Evolutionary conservation across 2,329 filamentous ascomycete species (phyloP).

Genomic region (Grosmannia huntii): DNA sequence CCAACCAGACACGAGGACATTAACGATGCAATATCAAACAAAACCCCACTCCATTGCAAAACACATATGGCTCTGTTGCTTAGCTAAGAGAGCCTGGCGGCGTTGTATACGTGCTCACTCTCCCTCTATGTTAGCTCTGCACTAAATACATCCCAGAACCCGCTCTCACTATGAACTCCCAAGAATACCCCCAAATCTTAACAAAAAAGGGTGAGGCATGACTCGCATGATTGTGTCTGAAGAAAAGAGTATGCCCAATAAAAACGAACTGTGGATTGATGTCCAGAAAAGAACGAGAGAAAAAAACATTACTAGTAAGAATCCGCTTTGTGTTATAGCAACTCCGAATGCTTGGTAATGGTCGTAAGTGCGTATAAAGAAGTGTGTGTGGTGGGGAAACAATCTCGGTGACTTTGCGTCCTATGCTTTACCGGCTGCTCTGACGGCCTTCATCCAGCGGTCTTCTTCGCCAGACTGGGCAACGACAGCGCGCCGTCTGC

Average conservation of each 20-base stretch:
- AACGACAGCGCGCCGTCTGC: slow-evolving; percentile 20
- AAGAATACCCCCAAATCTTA: background rate
- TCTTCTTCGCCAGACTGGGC: slow-evolving; percentile 35
- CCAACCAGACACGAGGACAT: too few species aligned
- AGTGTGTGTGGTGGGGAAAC: background rate
- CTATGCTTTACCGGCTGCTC: slow-evolving; percentile 20
- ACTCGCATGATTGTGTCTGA: background rate
- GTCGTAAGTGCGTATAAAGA: background rate
- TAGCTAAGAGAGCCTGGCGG: background rate
- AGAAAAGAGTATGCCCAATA: slow-evolving; percentile 2
- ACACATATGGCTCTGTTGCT: too few species aligned
- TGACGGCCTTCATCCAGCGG: slow-evolving; percentile 28
- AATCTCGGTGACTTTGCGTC: background rate
- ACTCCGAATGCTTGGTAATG: background rate
- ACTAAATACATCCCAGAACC: background rate
- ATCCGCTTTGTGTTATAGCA: background rate
- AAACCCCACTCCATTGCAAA: too few species aligned
- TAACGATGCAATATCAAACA: too few species aligned
- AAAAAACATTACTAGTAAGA: background rate
- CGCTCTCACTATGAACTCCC: background rate
- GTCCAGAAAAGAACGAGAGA: background rate
- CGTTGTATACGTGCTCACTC: background rate
- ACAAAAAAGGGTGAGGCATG: background rate
- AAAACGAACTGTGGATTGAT: background rate
- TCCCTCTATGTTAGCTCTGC: background rate